Conservation (phyloP, 78 protist species). For the Dictyostelium discoideum region DNA sequence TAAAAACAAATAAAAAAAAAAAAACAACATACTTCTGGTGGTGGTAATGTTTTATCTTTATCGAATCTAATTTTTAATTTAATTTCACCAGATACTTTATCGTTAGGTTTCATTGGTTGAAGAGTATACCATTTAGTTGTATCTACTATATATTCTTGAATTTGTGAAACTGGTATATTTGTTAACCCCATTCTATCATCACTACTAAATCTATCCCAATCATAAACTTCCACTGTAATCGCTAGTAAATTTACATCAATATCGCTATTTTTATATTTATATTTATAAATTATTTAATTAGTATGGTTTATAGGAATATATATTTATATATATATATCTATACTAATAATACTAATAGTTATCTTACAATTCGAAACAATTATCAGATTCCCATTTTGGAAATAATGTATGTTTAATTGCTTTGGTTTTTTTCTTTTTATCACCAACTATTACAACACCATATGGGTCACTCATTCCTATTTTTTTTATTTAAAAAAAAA, state of each 20-base stretch:
- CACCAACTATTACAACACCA: conserved; percentile 60
- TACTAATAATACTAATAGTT: neutral
- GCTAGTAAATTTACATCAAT: neutral
- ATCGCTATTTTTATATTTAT: conserved; percentile 5
- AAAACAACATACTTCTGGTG: neutral
- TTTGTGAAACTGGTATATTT: neutral
- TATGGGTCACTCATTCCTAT: conserved; percentile 61
- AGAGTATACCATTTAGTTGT: conserved; percentile 59
- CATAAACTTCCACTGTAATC: conserved; percentile 49
- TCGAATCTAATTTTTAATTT: conserved; percentile 30
- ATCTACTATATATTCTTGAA: conserved; percentile 17
- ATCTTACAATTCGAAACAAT: conserved; percentile 47
- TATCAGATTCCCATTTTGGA: conserved; percentile 67
- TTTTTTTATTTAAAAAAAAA: neutral
- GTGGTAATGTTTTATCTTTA: conserved; percentile 11
- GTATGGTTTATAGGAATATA: neutral
- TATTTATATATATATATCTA: neutral
- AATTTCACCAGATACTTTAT: conserved; percentile 57
- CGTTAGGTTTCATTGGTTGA: conserved; percentile 49
- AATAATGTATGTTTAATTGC: conserved; percentile 60
- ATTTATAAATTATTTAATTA: neutral
- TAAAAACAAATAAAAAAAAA: too few relatives aligned
- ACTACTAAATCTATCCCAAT: conserved; percentile 77
- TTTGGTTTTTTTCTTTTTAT: conserved; percentile 55
- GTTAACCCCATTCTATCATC: conserved; percentile 78